A percentile compares a stretch with the other conserved stretches of the same genome.
phyloP scores from a whole-genome alignment of 768 basidiomycete genomes.

The Strobilomyces echinocephalus region DNA sequence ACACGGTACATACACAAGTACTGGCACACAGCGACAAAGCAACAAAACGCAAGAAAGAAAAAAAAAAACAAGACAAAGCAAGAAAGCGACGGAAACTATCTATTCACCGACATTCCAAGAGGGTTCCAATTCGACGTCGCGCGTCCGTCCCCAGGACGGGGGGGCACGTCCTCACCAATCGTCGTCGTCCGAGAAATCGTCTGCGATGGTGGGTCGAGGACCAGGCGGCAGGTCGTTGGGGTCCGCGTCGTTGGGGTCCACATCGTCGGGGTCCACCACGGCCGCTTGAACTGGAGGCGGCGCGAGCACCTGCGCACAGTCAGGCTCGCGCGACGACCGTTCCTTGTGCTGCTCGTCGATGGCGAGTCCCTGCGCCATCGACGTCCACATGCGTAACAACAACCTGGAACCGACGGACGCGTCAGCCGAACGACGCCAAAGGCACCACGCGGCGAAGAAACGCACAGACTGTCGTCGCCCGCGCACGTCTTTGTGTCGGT shows the following conservation, averaged over 20 bases:
- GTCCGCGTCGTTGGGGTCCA: neutral
- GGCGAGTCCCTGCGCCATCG: conserved; percentile 41
- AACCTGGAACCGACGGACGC: too few species aligned
- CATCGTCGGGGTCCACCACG: conserved; percentile 7
- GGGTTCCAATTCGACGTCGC: neutral
- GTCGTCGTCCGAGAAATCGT: conserved; percentile 28
- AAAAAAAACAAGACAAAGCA: too few species aligned
- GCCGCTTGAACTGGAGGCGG: conserved; percentile 1
- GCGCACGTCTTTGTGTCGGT: conserved; percentile 40
- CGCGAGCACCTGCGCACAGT: conserved; percentile 10
- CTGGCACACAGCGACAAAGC: too few species aligned
- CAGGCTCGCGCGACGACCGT: conserved; percentile 13
- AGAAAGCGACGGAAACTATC: neutral
- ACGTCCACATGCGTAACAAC: conserved; percentile 41
- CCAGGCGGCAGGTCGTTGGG: conserved; percentile 10
- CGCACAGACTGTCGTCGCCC: conserved; percentile 50
- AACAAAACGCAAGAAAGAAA: too few species aligned
- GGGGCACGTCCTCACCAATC: conserved; percentile 18
- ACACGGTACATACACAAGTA: too few species aligned
- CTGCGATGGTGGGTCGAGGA: conserved; percentile 3
- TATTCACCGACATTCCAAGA: neutral
- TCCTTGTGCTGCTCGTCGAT: conserved; percentile 42
- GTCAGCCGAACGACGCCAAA: too few species aligned
- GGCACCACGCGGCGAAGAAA: neutral
- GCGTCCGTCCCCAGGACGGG: neutral